Conservation (phyloP, 2,329 filamentous ascomycete genomes). For the Hirsutella thompsonii region DNA sequence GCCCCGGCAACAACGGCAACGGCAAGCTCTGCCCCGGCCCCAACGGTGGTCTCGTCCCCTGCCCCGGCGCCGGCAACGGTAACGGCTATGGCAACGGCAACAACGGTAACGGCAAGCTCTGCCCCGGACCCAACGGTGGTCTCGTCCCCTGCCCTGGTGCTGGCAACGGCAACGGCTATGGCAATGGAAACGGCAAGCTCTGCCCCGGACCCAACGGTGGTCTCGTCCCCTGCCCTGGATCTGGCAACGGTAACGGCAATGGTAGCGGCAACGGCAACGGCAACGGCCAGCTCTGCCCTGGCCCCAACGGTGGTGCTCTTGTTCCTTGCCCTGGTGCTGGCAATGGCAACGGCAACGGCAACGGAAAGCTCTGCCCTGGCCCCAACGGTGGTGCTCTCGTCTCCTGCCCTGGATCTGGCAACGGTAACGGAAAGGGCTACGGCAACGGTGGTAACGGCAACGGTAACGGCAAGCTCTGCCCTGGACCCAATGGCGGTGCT, state of each 20-base stretch:
- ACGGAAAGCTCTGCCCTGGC: neutral
- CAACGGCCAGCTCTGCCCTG: conserved; percentile 9
- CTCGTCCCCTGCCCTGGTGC: neutral
- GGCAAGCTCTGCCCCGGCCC: neutral
- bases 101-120: neutral
- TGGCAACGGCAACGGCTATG: neutral
- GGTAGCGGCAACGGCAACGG: conserved; percentile 12
- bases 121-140: neutral
- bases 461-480: neutral
- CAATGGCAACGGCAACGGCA: neutral
- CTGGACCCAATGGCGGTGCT: neutral
- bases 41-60: neutral
- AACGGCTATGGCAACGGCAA: neutral
- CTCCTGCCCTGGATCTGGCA: neutral
- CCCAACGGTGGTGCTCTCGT: neutral
- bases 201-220: neutral
- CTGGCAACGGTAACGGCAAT: neutral
- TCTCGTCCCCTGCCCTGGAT: neutral
- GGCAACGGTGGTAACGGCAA: neutral
- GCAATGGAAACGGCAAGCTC: conserved; percentile 1
- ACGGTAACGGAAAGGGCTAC: neutral
- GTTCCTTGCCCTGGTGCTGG: neutral
- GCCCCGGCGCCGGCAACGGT: neutral
- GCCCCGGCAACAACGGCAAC: neutral
- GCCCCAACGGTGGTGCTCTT: conserved; percentile 7